Conservation (phyloP, 2,329 filamentous ascomycete genomes). For the Cyphellophora attinorum region DNA sequence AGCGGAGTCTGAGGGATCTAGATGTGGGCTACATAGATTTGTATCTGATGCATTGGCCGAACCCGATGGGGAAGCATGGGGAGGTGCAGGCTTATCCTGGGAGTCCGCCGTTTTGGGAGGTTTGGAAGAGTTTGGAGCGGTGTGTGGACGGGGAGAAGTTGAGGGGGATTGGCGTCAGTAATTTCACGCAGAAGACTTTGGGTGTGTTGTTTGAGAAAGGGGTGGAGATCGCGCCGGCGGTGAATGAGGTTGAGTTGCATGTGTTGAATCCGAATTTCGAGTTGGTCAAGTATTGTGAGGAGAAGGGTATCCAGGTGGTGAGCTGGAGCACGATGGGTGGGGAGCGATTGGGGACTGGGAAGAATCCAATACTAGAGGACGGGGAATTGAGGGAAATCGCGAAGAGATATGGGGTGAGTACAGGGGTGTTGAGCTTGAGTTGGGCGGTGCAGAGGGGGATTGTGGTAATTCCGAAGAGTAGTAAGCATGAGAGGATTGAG, state of each 20-base stretch:
- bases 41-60: conserved; percentile 55
- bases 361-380: too few relatives aligned
- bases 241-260: conserved; percentile 27
- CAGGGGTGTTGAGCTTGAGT: too few relatives aligned
- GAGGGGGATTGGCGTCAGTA: conserved; percentile 24
- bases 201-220: conserved; percentile 19
- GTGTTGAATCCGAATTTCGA: conserved; percentile 24
- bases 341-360: too few relatives aligned
- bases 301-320: conserved; percentile 24
- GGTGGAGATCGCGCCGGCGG: too few relatives aligned
- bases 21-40: conserved; percentile 59
- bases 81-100: conserved; percentile 15
- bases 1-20: conserved; percentile 51
- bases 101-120: conserved; percentile 21
- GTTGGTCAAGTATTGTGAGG: conserved; percentile 23
- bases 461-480: too few relatives aligned
- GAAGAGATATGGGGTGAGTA: too few relatives aligned
- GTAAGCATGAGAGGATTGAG: too few relatives aligned
- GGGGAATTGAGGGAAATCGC: too few relatives aligned
- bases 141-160: conserved; percentile 19
- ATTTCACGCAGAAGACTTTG: conserved; percentile 24
- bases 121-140: conserved; percentile 23
- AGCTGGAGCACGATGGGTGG: too few relatives aligned
- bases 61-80: conserved; percentile 16
- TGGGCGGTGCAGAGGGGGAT: too few relatives aligned